Evolutionary conservation across 164 flowering plant genomes (phyloP).

Genomic region (Liquidambar formosana): DNA sequence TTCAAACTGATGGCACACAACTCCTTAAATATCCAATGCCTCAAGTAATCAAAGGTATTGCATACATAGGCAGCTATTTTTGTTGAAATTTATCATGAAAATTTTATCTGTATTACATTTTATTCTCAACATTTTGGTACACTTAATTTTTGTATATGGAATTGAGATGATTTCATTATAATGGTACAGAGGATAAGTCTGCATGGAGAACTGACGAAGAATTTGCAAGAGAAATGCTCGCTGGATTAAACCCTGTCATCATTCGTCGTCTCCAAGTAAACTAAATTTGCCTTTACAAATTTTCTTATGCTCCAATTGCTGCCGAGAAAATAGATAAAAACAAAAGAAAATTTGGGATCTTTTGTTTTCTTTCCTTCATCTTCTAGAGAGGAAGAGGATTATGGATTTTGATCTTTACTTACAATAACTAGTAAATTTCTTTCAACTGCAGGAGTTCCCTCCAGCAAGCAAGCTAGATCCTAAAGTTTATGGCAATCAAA

Average conservation of each 20-base stretch:
- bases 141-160: too few relatives aligned
- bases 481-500: conserved; percentile 41
- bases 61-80: neutral
- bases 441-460: conserved; percentile 51
- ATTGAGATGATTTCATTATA: neutral
- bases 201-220: conserved; percentile 92
- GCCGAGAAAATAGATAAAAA: neutral
- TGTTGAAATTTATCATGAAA: neutral
- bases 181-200: conserved; percentile 46
- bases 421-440: neutral
- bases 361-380: neutral
- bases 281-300: neutral
- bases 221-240: conserved; percentile 83
- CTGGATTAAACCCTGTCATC: conserved; percentile 72
- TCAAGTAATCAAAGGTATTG: conserved; percentile 69
- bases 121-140: too few relatives aligned
- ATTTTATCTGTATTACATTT: too few relatives aligned
- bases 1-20: conserved; percentile 44
- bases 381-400: too few relatives aligned
- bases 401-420: too few relatives aligned
- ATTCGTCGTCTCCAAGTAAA: conserved; percentile 57
- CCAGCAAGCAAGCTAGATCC: conserved; percentile 47
- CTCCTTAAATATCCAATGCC: conserved; percentile 63
- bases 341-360: neutral
- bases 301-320: neutral